Evolutionary conservation across 768 basidiomycete species (phyloP).

Genomic region (Suillus discolor): DNA sequence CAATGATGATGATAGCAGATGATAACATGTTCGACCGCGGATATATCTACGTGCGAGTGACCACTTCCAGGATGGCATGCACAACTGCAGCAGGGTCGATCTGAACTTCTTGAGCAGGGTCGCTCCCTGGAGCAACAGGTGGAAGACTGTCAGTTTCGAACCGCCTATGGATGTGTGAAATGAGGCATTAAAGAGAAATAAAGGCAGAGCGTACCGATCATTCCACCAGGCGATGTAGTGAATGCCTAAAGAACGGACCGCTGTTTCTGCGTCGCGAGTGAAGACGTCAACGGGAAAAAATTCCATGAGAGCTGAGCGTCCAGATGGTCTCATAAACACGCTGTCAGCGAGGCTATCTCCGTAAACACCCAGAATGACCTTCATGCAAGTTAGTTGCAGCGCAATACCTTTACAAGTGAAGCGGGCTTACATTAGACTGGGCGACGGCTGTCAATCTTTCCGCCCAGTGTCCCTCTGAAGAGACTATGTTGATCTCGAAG

Average conservation of each 20-base stretch:
- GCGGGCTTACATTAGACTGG: conserved; percentile 60
- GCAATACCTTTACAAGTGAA: conserved; percentile 13
- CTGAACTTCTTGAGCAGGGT: conserved; percentile 28
- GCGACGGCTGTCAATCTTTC: conserved; percentile 66
- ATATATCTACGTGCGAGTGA: not conserved
- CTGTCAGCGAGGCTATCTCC: conserved; percentile 66
- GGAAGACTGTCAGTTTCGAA: conserved; percentile 39
- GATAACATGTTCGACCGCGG: not conserved
- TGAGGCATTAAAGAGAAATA: conserved; percentile 1
- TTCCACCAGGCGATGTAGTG: conserved; percentile 64
- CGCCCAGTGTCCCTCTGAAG: conserved; percentile 55
- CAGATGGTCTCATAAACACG: conserved; percentile 66
- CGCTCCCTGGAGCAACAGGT: conserved; percentile 26
- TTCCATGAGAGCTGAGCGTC: conserved; percentile 70
- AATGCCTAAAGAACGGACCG: conserved; percentile 54
- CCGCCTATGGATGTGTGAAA: conserved; percentile 33
- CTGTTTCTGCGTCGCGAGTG: conserved; percentile 60
- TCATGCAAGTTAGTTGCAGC: conserved; percentile 11
- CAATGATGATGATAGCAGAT: not conserved
- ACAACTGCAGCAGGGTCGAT: conserved; percentile 47
- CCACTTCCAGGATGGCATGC: conserved; percentile 32
- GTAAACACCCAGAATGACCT: conserved; percentile 66
- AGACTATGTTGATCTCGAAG: conserved; percentile 59
- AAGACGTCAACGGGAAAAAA: conserved; percentile 73
- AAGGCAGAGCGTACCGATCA: conserved; percentile 29